Base-by-base conservation (phyloP, 257 asterid species). In the Solanum virginianum region DNA sequence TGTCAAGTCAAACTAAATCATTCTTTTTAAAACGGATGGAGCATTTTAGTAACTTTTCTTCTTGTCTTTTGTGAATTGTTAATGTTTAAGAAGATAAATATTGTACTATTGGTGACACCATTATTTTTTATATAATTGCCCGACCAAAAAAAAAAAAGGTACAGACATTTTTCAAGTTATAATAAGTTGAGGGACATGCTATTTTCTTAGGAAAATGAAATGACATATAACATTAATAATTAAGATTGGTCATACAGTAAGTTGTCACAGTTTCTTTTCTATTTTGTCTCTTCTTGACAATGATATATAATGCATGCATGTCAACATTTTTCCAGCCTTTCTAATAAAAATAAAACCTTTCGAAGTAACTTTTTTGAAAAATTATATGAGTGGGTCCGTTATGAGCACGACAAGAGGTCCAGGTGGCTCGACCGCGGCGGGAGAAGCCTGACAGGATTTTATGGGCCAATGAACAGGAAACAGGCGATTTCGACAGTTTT, bases 221-320 rank as follows among this genome's bases (percentile, higher is more conserved):
- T 71, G 26, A 71, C 32, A 71, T 71, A 71, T n/a, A 71, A 43
- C 55, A 71, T 11, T 51, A 71, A 71, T 43, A 36, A 36, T 69
- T 69, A 69, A 65, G 36, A 71, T 71, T 43, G 11, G 55, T 71
- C 51, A 49, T 41, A 20, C 80, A 43, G 80, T 43, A 45, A 41
- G 55, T 71, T 71, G 55, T 41, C 32, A 10, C 55, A 5, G 4
- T 41, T 71, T 71, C 55, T 71, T 71, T 71, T 71, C 80, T 43
- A 11, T 71, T 71, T 41, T 71, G 80, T 43, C 55, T 71, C 55
- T 70, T 70, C 29, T 71, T 41, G 80, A 71, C 80, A 71, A 41
- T 71, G 80, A 71, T 69, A 69, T 20, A 41, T 20, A 45, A 45
- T 71, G 32, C 80, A 41, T 71, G 55, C 80, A 41, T 43, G 55